Evolutionary conservation across 2,329 filamentous ascomycete species (phyloP).

Genomic region (Neonectria ditissima): DNA sequence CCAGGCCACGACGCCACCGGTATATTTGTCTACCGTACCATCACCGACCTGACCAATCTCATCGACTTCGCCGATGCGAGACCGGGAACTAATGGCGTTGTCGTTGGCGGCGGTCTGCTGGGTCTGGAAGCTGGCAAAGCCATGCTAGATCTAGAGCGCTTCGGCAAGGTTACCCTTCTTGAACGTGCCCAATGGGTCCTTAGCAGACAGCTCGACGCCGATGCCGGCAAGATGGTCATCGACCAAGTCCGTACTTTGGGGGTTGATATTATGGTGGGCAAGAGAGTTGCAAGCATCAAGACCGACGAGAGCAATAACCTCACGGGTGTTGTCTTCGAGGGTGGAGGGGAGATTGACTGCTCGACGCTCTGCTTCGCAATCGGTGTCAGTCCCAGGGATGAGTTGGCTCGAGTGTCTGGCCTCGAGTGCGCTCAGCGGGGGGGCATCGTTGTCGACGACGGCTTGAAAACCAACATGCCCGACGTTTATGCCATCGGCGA

Average conservation of each 20-base stretch:
- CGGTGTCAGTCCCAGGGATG: conserved; percentile 84
- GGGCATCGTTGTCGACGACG: conserved; percentile 77
- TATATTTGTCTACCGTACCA: conserved; percentile 90
- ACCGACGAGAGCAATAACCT: conserved; percentile 76
- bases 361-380: conserved; percentile 91
- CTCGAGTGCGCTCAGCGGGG: conserved; percentile 79
- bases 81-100: conserved; percentile 76
- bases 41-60: conserved; percentile 81
- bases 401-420: conserved; percentile 76
- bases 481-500: conserved; percentile 91
- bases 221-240: conserved; percentile 84
- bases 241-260: conserved; percentile 84
- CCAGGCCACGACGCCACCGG: conserved; percentile 84
- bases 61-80: conserved; percentile 77
- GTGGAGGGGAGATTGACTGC: conserved; percentile 81
- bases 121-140: conserved; percentile 92
- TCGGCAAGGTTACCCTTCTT: conserved; percentile 79
- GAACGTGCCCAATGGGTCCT: conserved; percentile 88
- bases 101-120: conserved; percentile 86
- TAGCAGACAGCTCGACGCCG: conserved; percentile 82
- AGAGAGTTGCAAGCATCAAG: conserved; percentile 78
- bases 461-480: conserved; percentile 75
- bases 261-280: conserved; percentile 82
- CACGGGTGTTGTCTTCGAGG: conserved; percentile 81
- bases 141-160: conserved; percentile 86